Evolutionary conservation across 2,329 filamentous ascomycete genomes (phyloP), one percentile per base, ranked within the genome.

Genomic region (Trichoderma lentiforme): DNA sequence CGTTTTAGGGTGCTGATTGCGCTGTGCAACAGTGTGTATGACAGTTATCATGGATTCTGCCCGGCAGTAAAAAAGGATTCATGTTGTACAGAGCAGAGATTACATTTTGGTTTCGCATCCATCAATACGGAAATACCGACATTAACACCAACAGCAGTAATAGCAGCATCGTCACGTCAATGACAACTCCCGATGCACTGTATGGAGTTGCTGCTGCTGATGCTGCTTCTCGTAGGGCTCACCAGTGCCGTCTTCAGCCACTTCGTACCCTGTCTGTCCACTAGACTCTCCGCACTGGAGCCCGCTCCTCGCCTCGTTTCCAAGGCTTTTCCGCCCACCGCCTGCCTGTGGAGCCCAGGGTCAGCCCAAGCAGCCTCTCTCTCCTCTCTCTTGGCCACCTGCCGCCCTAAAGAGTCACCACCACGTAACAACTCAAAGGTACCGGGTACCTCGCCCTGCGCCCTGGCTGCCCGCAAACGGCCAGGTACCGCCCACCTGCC

Each of bases 281-380:
- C 32, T 47, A 26, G n/a, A 24, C 60, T 39, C 61, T 47, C 36
- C 26, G 61, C 36, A 63, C 61, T 47, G 32, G 60, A 47, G 34
- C 61, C 12, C 18, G 60, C 34, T n/a, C 39, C 39, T 56, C 34
- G 65, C 53, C 34, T 58, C 51, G 32, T 39, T 39, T 67, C 32
- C 32, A 67, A 67, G 30, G 34, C 64, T 34, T 57, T 67, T 67
- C n/a, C 64, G 56, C 53, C 64, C 64, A 67, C 64, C 64, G 64
- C 64, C 64, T 58, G 65, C 36, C 15, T 43, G 36, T 26, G 51
- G 62, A 53, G 65, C 32, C 65, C 6, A 30, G 18, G 62, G 62
- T 18, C 32, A 39, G 65, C 65, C 34, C 34, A 36, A 36, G 34
- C 34, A 36, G 34, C 34, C 34, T 15, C 34, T 36, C 34, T 34